Conservation (phyloP, 352 stramenopile genomes). For the Aphanomyces invadans region DNA sequence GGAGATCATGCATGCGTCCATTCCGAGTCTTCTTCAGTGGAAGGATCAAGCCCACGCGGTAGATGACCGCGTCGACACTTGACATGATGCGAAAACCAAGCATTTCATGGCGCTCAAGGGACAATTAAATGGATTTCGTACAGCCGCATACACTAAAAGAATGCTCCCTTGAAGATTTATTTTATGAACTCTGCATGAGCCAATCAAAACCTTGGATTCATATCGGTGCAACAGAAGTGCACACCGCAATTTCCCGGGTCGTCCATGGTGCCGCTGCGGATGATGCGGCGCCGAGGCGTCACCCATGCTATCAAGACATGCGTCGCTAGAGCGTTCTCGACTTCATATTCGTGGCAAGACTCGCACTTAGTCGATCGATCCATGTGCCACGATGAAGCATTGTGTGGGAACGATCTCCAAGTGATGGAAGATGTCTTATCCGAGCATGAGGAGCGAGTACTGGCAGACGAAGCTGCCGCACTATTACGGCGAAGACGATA, state of each 20-base stretch:
- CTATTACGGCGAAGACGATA: constrained; percentile 67
- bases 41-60: constrained; percentile 62
- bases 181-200: neutral
- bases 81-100: no score
- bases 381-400: constrained; percentile 42
- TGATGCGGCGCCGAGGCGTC: constrained; percentile 7
- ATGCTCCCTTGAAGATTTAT: neutral
- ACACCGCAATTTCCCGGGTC: neutral
- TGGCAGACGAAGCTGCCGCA: constrained; percentile 60
- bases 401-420: constrained; percentile 52
- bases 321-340: neutral
- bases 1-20: constrained; percentile 56
- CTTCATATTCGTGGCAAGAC: constrained; percentile 15
- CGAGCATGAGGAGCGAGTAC: constrained; percentile 54
- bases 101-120: neutral
- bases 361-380: constrained; percentile 41
- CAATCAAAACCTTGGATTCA: neutral
- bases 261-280: neutral
- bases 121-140: neutral
- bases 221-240: constrained; percentile 6
- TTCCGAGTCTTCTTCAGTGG: constrained; percentile 66
- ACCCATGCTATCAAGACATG: no score
- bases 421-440: constrained; percentile 64
- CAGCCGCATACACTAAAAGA: neutral
- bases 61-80: no score